A percentile compares a stretch with the other conserved stretches of the same genome.
Conservation (phyloP, 805 yeast genomes). For the Middelhovenomyces tepae region DNA sequence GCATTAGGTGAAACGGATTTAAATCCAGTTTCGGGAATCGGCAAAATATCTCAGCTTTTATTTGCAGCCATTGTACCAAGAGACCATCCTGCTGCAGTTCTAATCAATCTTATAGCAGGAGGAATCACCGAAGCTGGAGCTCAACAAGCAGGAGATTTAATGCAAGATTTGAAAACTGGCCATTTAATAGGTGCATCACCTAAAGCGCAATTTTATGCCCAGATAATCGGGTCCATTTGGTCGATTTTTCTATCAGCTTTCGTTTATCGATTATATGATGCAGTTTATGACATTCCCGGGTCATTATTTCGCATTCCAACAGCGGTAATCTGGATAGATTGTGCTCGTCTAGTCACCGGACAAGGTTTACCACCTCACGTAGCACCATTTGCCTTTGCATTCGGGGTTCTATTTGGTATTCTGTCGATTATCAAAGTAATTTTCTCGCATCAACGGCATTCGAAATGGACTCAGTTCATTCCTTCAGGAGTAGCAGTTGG, state of each 20-base stretch:
- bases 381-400: constrained; percentile 51
- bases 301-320: constrained; percentile 81
- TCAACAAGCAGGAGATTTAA: constrained; percentile 95
- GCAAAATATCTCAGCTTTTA: constrained; percentile 81
- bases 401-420: constrained; percentile 57
- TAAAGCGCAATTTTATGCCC: constrained; percentile 83
- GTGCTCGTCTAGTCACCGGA: constrained; percentile 88
- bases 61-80: constrained; percentile 76
- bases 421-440: constrained; percentile 42
- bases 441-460: constrained; percentile 11
- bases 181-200: constrained; percentile 89
- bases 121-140: constrained; percentile 99
- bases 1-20: constrained; percentile 96
- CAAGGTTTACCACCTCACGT: constrained; percentile 81
- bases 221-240: constrained; percentile 78
- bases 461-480: constrained; percentile 37
- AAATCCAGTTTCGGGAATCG: constrained; percentile 95
- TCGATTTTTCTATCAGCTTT: constrained; percentile 71
- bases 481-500: constrained; percentile 98
- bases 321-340: constrained; percentile 93
- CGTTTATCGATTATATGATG: constrained; percentile 74
- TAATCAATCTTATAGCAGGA: constrained; percentile 86
- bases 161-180: constrained; percentile 97
- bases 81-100: constrained; percentile 67
- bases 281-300: constrained; percentile 80